Evolutionary conservation across 2,329 filamentous ascomycete genomes (phyloP), one percentile per base, ranked within the genome.

Genomic region (Huntiella moniliformis): DNA sequence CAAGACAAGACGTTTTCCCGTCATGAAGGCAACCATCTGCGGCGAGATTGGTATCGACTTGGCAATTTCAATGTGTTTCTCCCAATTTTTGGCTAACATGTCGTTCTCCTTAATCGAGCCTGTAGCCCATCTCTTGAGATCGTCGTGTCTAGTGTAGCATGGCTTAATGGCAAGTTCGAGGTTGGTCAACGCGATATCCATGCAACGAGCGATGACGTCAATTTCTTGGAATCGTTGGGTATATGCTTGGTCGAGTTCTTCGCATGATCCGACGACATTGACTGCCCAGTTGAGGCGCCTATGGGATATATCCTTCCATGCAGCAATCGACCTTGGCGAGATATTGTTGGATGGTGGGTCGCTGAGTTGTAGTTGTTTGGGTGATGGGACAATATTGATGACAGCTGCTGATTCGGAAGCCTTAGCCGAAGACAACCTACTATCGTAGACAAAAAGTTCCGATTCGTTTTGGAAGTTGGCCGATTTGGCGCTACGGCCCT

Each of bases 371-470:
- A 50, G 37, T n/a, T 40, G 16, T 12, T 36, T 67, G 33, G 70
- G 73, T 32, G 66, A 56, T 39, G 71, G 65, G 50, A 67, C 55
- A 47, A 75, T 68, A 55, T 63, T 62, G 50, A 67, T 58, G 45
- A 67, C 59, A 13, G 62, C 61, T 13, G 65, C 60, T 5, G 65
- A 56, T 40, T 62, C 62, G 5, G 68, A 55, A 44, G 71, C 66
- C 42, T 69, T 63, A 43, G 74, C 61, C 52, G 79, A 70, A 52
- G 80, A 76, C 55, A 80, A 75, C 53, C 79, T 77, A 51, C 86
- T 81, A 61, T 95, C 86, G 62, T 93, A 98, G 44, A 96, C 75
- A 59, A 82, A 96, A 48, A 98, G 77, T 59, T 96, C 86, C 53
- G 76, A 82, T 80, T 95, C 88, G 33, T 74, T 77, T 52, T 84